Evolutionary conservation across 2,329 filamentous ascomycete species (phyloP).

Genomic region (Ophiostoma angusticollis): DNA sequence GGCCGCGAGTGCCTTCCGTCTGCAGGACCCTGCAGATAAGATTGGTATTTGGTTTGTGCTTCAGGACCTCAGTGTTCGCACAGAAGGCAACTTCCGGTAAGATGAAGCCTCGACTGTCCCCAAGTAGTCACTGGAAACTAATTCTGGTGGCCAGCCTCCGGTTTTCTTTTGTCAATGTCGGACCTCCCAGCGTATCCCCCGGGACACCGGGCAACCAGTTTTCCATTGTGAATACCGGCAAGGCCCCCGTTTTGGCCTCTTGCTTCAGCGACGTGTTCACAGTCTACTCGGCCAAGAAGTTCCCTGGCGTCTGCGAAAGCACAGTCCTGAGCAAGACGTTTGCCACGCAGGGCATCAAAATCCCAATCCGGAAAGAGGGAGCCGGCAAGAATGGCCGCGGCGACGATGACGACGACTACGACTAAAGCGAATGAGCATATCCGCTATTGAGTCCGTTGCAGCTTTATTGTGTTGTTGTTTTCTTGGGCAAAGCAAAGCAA

Average conservation of each 20-base stretch:
- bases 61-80: constrained; percentile 87
- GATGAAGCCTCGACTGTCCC: too few species aligned
- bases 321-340: constrained; percentile 86
- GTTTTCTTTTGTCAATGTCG: constrained; percentile 77
- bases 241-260: constrained; percentile 69
- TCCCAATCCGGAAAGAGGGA: constrained; percentile 85
- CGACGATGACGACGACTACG: constrained; percentile 33
- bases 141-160: constrained; percentile 33
- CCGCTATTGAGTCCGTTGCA: too few species aligned
- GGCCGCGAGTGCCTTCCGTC: constrained; percentile 73
- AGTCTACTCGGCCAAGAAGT: constrained; percentile 95
- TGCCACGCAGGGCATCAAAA: constrained; percentile 88
- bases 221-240: constrained; percentile 61
- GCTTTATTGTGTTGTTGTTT: too few species aligned
- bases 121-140: too few species aligned
- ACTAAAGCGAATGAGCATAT: too few species aligned
- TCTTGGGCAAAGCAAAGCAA: too few species aligned
- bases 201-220: constrained; percentile 25
- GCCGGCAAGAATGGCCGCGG: constrained; percentile 36
- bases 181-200: constrained; percentile 30
- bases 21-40: constrained; percentile 67
- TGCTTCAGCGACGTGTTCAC: constrained; percentile 83
- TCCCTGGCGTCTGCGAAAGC: constrained; percentile 92
- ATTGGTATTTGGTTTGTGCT: constrained; percentile 94
- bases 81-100: constrained; percentile 82